Evolutionary conservation across 208 protist genomes (phyloP).

Genomic region (Trichomonas tenax): DNA sequence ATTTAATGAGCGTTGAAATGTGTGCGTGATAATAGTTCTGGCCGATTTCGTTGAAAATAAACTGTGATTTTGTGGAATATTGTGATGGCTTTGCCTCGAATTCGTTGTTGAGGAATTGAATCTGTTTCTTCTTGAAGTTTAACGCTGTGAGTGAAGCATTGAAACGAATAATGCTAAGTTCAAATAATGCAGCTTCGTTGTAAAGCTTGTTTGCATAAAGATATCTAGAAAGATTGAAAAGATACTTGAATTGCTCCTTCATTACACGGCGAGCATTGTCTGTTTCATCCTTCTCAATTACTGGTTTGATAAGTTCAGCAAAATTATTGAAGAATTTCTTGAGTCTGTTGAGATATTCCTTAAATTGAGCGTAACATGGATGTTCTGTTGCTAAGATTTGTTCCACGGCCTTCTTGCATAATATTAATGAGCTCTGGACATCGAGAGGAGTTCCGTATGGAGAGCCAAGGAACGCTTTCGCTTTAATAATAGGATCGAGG

Average conservation of each 20-base stretch:
- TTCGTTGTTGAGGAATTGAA: not conserved
- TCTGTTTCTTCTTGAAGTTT: not conserved
- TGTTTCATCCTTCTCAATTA: not conserved
- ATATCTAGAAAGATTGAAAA: not conserved
- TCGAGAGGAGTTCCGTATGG: not conserved
- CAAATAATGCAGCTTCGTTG: not conserved
- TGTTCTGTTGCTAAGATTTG: not conserved
- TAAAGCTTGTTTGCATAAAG: not conserved
- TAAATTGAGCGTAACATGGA: not conserved
- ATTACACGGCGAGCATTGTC: not conserved
- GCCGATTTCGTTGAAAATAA: not conserved
- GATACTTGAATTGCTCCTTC: not conserved
- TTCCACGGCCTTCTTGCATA: not conserved
- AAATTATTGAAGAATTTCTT: not conserved
- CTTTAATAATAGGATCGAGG: not conserved
- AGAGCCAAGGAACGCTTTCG: not conserved
- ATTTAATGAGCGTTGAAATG: not conserved
- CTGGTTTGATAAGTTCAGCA: not conserved
- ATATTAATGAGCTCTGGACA: not conserved
- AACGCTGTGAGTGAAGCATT: not conserved
- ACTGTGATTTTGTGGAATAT: not conserved
- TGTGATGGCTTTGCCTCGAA: not conserved
- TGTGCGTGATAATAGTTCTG: not conserved
- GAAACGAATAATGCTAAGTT: not conserved
- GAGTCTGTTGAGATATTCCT: not conserved